Conservation (phyloP, 306 rosid genomes). For the Trichosanthes cucumerina region DNA sequence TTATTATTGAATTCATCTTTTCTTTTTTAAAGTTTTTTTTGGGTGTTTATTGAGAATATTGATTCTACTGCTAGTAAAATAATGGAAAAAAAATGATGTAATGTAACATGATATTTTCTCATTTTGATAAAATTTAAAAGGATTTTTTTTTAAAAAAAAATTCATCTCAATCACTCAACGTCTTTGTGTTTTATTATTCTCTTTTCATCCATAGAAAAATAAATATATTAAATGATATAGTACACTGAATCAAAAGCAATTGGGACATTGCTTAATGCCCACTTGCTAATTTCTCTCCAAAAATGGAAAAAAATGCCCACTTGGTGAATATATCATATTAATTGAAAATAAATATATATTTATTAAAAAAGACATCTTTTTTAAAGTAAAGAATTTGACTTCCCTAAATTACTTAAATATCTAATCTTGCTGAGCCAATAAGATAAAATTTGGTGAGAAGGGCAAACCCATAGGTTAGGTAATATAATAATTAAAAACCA, state of each 20-base stretch:
- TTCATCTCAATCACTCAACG: neutral
- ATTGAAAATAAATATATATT: neutral
- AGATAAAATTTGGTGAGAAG: neutral
- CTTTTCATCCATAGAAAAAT: neutral
- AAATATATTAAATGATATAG: neutral
- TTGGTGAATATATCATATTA: neutral
- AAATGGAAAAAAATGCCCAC: neutral
- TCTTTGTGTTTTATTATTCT: neutral
- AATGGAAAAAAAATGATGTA: neutral
- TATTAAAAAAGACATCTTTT: neutral
- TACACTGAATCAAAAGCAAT: neutral
- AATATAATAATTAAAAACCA: neutral
- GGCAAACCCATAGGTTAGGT: neutral
- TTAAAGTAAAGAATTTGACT: neutral
- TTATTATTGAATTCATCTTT: neutral
- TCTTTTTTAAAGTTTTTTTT: no score
- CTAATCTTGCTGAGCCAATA: neutral
- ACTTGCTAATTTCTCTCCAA: neutral
- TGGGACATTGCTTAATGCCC: neutral
- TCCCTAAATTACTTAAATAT: neutral
- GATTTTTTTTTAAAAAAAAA: no score
- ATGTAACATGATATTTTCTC: neutral
- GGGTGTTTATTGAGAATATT: no score
- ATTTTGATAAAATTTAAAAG: neutral
- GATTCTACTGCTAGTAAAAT: no score